Evolutionary conservation across 768 basidiomycete species (phyloP).

Genomic region (Baorangia bicolor): DNA sequence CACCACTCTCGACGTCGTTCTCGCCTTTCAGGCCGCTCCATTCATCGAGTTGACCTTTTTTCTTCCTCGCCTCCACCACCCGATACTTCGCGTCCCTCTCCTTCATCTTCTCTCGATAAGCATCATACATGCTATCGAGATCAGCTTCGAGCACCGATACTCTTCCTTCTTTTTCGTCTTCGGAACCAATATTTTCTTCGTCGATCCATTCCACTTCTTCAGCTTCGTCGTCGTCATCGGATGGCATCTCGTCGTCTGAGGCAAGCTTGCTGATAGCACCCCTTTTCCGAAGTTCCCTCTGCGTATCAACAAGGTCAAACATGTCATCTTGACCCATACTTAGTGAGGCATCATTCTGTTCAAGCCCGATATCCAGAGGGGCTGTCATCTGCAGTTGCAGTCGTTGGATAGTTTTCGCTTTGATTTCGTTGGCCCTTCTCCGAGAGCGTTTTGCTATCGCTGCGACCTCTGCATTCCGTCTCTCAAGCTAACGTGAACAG

Average conservation of each 20-base stretch:
- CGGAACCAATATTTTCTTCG: constrained; percentile 53
- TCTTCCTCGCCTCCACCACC: constrained; percentile 73
- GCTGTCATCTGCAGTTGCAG: constrained; percentile 98
- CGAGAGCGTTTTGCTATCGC: constrained; percentile 77
- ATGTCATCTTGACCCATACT: constrained; percentile 79
- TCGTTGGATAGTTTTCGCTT: constrained; percentile 82
- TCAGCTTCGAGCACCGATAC: constrained; percentile 73
- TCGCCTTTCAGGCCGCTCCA: constrained; percentile 74
- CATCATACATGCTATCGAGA: constrained; percentile 85
- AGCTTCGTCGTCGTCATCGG: constrained; percentile 45
- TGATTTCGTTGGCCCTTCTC: constrained; percentile 85
- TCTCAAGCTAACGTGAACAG: constrained; percentile 61
- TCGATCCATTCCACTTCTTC: constrained; percentile 27
- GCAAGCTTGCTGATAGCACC: constrained; percentile 39
- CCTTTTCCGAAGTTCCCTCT: constrained; percentile 43
- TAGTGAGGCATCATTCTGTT: constrained; percentile 74
- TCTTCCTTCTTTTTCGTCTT: constrained; percentile 69
- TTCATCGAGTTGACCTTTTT: constrained; percentile 71
- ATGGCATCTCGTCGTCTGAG: constrained; percentile 43
- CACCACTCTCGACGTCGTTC: constrained; percentile 38
- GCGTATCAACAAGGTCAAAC: constrained; percentile 76
- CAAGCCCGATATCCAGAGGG: constrained; percentile 93
- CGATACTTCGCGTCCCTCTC: constrained; percentile 88
- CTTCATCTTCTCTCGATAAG: constrained; percentile 74
- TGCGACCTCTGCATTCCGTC: constrained; percentile 73